These are phyloP conservation scores for Talaromyces rugulosus DNA, from an alignment of 2,329 filamentous ascomycete species.

Conservation along the genomic window DNA sequence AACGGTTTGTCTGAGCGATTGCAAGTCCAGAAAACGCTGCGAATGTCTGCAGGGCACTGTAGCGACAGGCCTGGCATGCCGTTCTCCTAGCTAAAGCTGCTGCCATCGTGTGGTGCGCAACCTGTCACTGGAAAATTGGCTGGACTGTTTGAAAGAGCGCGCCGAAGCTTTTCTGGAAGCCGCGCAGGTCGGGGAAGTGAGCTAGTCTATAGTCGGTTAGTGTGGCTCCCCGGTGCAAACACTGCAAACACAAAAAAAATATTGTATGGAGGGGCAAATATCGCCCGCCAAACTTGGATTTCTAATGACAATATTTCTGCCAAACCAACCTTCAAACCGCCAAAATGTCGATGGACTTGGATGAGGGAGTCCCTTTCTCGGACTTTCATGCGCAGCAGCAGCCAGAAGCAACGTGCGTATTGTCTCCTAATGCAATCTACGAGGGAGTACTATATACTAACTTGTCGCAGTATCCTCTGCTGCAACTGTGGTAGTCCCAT, in stretches of 20 bases:
- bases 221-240: constrained; percentile 8
- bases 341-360: constrained; percentile 57
- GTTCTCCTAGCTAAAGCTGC: constrained; percentile 25
- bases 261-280: constrained; percentile 13
- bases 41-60: constrained; percentile 27
- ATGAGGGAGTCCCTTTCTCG: constrained; percentile 51
- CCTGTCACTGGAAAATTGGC: neutral
- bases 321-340: neutral
- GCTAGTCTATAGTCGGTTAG: neutral
- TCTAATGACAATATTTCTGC: neutral
- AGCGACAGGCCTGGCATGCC: constrained; percentile 26
- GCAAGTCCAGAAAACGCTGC: constrained; percentile 24
- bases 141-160: neutral
- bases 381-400: constrained; percentile 34
- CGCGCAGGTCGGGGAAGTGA: neutral
- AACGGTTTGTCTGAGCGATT: constrained; percentile 7
- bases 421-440: neutral
- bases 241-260: constrained; percentile 15
- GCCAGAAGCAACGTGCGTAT: constrained; percentile 51
- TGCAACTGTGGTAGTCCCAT: constrained; percentile 97
- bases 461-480: constrained; percentile 71
- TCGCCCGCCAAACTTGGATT: neutral
- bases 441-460: constrained; percentile 12
- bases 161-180: neutral
- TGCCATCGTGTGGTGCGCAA: constrained; percentile 1